Evolutionary conservation across 106 monocot species (phyloP), one percentile per base, ranked within the genome.

Genomic region (Hemerocallis citrina): DNA sequence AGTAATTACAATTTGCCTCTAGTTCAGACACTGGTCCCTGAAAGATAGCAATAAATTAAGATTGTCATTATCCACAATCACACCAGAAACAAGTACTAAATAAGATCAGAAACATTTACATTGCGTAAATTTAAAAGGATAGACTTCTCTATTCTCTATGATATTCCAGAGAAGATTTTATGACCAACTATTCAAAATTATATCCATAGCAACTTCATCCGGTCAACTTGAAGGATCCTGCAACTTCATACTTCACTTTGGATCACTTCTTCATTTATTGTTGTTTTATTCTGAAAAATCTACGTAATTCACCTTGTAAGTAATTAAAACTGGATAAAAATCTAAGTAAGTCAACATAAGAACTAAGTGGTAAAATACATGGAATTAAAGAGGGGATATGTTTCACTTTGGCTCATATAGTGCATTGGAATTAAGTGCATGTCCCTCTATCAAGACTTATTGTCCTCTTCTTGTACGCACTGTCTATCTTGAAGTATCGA

Each of bases 1-100:
- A 88, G 63, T 79, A 65, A 49, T 57, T 46, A 67, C 82, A 88
- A 71, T 79, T 82, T 65, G 87, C 82, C 73, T 87, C 82, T 57
- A 75, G 70, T 76, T 87, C 79, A 25, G 82, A 75, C 47, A 69
- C 70, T 55, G 82, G 87, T 63, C 87, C 87, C 87, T 82, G 49
- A 34, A 52, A 63, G 28, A 57, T 65, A 13, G 28, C 13, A 68
- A 48, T 23, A 29, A 44, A 38, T 23, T 44, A 22, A 37, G 19
- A 28, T 47, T 30, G 50, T 12, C 0, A 30, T n/a, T 21, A 24
- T 14, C 52, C 45, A n/a, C 29, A 50, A 30, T 17, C 38, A 16
- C 15, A 57, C 15, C 46, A 10, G 55, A 57, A 36, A 38, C 15
- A 31, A 36, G 25, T 21, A 13, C 23, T 23, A 16, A 7, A 49